A percentile compares a stretch with the other conserved stretches of the same genome.
These are phyloP conservation scores for Tardiomyces blankii DNA, from an alignment of 1,139 yeast species.

Conservation along the genomic window DNA sequence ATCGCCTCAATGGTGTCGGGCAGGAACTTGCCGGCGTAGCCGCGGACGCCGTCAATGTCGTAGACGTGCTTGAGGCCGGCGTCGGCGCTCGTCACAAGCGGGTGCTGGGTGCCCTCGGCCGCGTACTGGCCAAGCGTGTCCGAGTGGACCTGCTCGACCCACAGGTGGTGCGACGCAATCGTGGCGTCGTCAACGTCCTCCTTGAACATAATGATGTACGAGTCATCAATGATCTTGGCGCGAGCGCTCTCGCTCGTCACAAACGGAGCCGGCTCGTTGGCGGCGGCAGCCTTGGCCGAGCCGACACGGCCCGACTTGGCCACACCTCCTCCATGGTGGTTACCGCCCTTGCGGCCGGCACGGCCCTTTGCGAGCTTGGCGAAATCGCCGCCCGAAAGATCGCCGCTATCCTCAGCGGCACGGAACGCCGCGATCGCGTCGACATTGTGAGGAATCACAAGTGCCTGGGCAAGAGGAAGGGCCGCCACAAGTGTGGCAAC, in stretches of 20 bases:
- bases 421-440: conserved; percentile 12
- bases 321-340: conserved; percentile 9
- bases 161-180: conserved; percentile 49
- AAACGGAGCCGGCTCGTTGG: conserved; percentile 30
- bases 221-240: conserved; percentile 52
- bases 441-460: conserved; percentile 45
- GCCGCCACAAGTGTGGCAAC: conserved; percentile 9
- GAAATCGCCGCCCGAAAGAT: conserved; percentile 2
- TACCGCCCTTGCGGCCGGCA: conserved; percentile 12
- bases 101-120: conserved; percentile 26
- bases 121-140: conserved; percentile 20
- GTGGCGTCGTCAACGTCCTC: conserved; percentile 41
- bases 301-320: conserved; percentile 6
- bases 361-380: conserved; percentile 15
- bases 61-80: conserved; percentile 59
- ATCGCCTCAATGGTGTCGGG: conserved; percentile 60
- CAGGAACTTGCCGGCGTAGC: conserved; percentile 70
- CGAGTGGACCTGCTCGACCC: conserved; percentile 43
- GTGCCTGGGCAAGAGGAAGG: conserved; percentile 39
- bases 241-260: conserved; percentile 30
- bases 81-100: conserved; percentile 23
- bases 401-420: conserved; percentile 27
- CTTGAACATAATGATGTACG: conserved; percentile 72
- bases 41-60: conserved; percentile 38
- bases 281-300: too few relatives aligned